Evolutionary conservation across 1,139 yeast species (phyloP).

Genomic region (Sugiyamaella castrensis): DNA sequence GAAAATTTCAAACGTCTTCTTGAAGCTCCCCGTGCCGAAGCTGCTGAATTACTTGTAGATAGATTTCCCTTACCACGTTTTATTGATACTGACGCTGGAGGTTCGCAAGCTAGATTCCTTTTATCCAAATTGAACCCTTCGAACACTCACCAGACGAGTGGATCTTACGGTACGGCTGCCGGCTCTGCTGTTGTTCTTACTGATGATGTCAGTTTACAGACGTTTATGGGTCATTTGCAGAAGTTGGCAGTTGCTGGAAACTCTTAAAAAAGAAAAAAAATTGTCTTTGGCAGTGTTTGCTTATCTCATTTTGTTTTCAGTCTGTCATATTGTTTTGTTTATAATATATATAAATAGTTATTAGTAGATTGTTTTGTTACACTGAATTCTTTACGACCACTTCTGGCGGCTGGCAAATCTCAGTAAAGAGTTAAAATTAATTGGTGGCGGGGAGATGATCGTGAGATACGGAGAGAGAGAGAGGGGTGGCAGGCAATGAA

Average conservation of each 20-base stretch:
- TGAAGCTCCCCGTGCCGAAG: slow-evolving; percentile 89
- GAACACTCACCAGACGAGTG: slow-evolving; percentile 65
- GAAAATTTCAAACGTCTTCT: slow-evolving; percentile 81
- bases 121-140: slow-evolving; percentile 93
- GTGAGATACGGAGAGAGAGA: slow-evolving; percentile 1
- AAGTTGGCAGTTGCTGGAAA: slow-evolving; percentile 66
- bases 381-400: too few relatives aligned
- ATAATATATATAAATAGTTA: not conserved
- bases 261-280: not conserved
- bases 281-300: too few relatives aligned
- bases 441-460: too few relatives aligned
- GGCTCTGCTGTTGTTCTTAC: slow-evolving; percentile 82
- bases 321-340: not conserved
- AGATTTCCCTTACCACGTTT: slow-evolving; percentile 97
- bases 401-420: too few relatives aligned
- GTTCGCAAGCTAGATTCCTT: slow-evolving; percentile 96
- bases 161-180: slow-evolving; percentile 42
- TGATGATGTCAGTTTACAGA: slow-evolving; percentile 90
- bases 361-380: not conserved
- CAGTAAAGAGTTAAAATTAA: too few relatives aligned
- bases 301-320: not conserved
- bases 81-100: slow-evolving; percentile 95
- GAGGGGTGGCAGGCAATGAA: too few relatives aligned
- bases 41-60: slow-evolving; percentile 84
- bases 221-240: slow-evolving; percentile 86